Evolutionary conservation across 208 protist species (phyloP), one percentile per base, ranked within the genome.

Genomic region (Leptomonas pyrrhocoris): DNA sequence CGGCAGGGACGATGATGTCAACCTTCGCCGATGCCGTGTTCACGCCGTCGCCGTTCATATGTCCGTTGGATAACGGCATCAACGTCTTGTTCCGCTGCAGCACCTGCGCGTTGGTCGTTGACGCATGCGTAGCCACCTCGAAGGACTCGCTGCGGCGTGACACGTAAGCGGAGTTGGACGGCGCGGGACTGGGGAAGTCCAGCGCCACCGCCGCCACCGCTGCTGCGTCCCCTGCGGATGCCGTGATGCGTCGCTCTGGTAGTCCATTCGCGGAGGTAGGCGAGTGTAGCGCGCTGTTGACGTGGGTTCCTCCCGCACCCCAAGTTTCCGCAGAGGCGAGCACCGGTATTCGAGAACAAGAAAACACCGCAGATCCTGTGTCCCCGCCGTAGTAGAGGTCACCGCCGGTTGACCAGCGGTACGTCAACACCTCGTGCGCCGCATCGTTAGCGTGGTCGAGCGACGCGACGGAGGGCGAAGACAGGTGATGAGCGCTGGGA

Each of bases 1-100:
- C 77, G 9, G 80, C 80, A 12, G 92, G 84, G 13, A 89, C 53
- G 25, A 88, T 64, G 40, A 85, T 79, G 62, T 56, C 63, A 13
- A 42, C 25, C 8, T 42, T 58, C 15, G 56, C 34, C 38, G 68
- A 45, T 16, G 42, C 15, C 40, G 62, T 38, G 43, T 40, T 53
- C 55, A 31, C 38, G 48, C 18, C 19, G 6, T 2, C 4, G 53
- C 25, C 49, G 62, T 30, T 28, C 18, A 18, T 12, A 16, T 1
- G 28, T 34, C 11, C 31, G 7, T 50, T 55, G 61, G 1, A 46
- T 19, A 16, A 0, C 19, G 69, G 62, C 49, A 69, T 19, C 38
- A 45, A 45, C 23, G n/a, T 43, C 21, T 54, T 68, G n/a, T 18
- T 38, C 2, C 62, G 62, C 30, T 51, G 43, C 62, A 64, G 45